Evolutionary conservation across 768 basidiomycete species (phyloP).

Genomic region (Tylopilus sp.): DNA sequence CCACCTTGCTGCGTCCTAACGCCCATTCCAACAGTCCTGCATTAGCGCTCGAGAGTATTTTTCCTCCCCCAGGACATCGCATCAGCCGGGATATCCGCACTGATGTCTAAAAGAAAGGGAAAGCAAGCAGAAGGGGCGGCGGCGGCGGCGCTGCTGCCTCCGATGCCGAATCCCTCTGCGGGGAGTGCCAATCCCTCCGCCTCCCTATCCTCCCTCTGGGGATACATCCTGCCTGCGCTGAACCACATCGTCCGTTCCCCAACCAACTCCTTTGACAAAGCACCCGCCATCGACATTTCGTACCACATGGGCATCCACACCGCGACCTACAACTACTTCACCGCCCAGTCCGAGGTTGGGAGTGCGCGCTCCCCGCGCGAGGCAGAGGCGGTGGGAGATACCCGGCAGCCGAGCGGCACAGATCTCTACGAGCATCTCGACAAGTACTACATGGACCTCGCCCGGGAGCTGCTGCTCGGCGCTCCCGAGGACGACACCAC

Average conservation of each 20-base stretch:
- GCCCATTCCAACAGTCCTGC: neutral
- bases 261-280: constrained; percentile 54
- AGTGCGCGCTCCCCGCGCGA: constrained; percentile 21
- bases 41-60: constrained; percentile 4
- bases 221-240: constrained; percentile 69
- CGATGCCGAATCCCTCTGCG: constrained; percentile 51
- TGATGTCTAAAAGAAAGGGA: constrained; percentile 32
- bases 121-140: constrained; percentile 21
- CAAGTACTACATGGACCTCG: constrained; percentile 61
- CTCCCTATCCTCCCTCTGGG: constrained; percentile 70
- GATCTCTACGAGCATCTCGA: constrained; percentile 76
- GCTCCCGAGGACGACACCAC: constrained; percentile 63
- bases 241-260: constrained; percentile 76
- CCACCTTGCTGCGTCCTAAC: constrained; percentile 6
- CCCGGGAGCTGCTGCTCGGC: constrained; percentile 59
- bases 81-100: too few relatives aligned
- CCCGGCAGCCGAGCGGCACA: constrained; percentile 45
- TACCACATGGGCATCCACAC: constrained; percentile 79
- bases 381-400: constrained; percentile 24
- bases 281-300: constrained; percentile 65
- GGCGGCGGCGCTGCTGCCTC: constrained; percentile 24
- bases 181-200: constrained; percentile 73
- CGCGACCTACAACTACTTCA: constrained; percentile 80
- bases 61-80: neutral
- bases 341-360: constrained; percentile 50